These are phyloP conservation scores for Biscogniauxia mediterranea DNA, from an alignment of 2,329 filamentous ascomycete species.

Conservation along the genomic window DNA sequence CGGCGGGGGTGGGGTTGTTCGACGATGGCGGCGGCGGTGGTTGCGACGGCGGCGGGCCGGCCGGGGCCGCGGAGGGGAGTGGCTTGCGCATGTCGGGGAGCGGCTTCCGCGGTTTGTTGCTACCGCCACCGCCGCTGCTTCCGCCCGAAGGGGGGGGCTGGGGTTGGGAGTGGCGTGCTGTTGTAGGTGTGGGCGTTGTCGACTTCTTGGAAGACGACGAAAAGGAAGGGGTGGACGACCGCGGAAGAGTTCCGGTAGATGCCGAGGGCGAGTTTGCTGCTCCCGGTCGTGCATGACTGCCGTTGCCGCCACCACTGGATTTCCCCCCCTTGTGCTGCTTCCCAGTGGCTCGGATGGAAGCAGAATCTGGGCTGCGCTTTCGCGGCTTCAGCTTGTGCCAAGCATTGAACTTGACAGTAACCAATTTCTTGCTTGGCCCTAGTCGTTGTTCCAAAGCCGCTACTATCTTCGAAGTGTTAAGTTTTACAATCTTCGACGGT, in stretches of 20 bases:
- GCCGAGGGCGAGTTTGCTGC: constrained; percentile 4
- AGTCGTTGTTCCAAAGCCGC: constrained; percentile 20
- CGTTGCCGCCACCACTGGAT: constrained; percentile 2
- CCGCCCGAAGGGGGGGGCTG: neutral
- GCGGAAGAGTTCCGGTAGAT: constrained; percentile 1
- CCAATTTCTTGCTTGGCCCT: constrained; percentile 17
- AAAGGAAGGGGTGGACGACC: constrained; percentile 7
- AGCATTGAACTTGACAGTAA: constrained; percentile 29
- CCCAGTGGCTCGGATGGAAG: constrained; percentile 29
- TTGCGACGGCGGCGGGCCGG: constrained; percentile 9
- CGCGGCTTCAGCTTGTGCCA: constrained; percentile 27
- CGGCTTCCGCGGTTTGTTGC: constrained; percentile 28
- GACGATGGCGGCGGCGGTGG: constrained; percentile 17
- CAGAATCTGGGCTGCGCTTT: constrained; percentile 21
- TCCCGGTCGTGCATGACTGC: constrained; percentile 6
- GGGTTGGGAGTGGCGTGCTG: neutral
- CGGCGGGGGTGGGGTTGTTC: constrained; percentile 8
- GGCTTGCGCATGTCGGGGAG: constrained; percentile 31
- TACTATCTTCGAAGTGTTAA: constrained; percentile 29
- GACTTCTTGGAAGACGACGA: neutral
- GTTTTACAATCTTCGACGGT: constrained; percentile 34
- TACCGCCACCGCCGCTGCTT: constrained; percentile 11
- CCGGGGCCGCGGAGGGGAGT: constrained; percentile 23
- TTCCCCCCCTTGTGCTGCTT: constrained; percentile 26
- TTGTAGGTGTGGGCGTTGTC: neutral